Evolutionary conservation across 106 monocot species (phyloP).

Genomic region (Posidonia australis): DNA sequence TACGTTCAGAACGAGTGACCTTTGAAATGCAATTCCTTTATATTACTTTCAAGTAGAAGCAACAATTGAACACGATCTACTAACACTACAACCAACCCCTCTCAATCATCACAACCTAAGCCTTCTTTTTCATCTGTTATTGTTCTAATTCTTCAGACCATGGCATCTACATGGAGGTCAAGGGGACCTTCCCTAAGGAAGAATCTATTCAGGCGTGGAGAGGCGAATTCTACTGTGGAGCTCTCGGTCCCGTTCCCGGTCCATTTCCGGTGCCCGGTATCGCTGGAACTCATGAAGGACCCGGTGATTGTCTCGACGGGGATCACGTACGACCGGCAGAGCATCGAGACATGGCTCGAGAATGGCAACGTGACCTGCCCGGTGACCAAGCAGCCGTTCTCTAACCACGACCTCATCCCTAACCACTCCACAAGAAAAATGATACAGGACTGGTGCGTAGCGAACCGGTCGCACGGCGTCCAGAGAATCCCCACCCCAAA

Average conservation of each 20-base stretch:
- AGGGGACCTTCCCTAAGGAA: too few relatives aligned
- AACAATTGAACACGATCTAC: too few relatives aligned
- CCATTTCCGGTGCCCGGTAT: slow-evolving; percentile 71
- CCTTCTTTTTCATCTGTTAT: too few relatives aligned
- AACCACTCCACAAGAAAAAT: slow-evolving; percentile 25
- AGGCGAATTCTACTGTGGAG: background rate
- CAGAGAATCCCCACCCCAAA: slow-evolving; percentile 35
- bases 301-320: slow-evolving; percentile 66
- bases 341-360: slow-evolving; percentile 78
- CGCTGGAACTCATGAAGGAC: slow-evolving; percentile 74
- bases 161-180: too few relatives aligned
- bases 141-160: too few relatives aligned
- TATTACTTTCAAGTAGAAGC: too few relatives aligned
- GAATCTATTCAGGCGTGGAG: too few relatives aligned
- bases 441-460: slow-evolving; percentile 46
- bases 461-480: slow-evolving; percentile 16
- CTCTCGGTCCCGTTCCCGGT: slow-evolving; percentile 44
- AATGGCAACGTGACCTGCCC: slow-evolving; percentile 47
- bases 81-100: too few relatives aligned
- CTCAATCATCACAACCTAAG: too few relatives aligned
- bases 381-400: slow-evolving; percentile 16
- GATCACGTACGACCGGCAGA: slow-evolving; percentile 77
- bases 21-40: too few relatives aligned
- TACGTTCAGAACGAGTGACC: too few relatives aligned
- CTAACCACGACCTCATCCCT: slow-evolving; percentile 19